Evolutionary conservation across 148 eudicot genomes (phyloP).

Genomic region (Chenopodium album): DNA sequence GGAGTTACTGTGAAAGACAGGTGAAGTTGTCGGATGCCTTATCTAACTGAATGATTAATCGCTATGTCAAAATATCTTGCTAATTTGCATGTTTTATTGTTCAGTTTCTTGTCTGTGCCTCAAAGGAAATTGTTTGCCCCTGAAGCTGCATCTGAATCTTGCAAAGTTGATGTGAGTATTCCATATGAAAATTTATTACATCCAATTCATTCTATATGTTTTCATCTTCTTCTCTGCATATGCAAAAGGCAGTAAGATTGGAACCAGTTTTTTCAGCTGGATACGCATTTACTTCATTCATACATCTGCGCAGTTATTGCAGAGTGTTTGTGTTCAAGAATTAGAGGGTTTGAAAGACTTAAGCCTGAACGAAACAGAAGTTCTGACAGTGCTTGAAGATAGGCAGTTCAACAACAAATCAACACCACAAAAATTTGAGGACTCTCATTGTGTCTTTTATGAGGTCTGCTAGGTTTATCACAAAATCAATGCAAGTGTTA

Average conservation of each 20-base stretch:
- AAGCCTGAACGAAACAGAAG: background rate
- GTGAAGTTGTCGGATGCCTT: conserved; percentile 19
- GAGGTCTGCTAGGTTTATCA: conserved; percentile 14
- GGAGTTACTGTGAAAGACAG: conserved; percentile 36
- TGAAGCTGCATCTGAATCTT: conserved; percentile 33
- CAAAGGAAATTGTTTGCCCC: conserved; percentile 45
- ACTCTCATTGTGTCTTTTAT: conserved; percentile 4
- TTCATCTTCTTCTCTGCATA: background rate
- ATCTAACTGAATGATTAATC: background rate
- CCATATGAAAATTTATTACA: background rate
- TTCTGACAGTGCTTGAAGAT: conserved; percentile 12
- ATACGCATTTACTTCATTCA: background rate
- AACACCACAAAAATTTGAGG: background rate
- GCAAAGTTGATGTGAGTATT: conserved; percentile 26
- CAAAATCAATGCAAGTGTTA: background rate
- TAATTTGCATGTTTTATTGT: background rate
- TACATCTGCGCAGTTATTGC: background rate
- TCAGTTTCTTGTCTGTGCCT: conserved; percentile 35
- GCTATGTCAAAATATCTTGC: background rate
- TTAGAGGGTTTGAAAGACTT: conserved; percentile 1
- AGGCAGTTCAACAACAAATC: conserved; percentile 9
- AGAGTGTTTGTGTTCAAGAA: conserved; percentile 15
- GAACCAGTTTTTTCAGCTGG: background rate
- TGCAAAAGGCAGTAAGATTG: background rate
- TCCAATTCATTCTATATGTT: background rate